Evolutionary conservation across 768 basidiomycete genomes (phyloP).

Genomic region (Pleurotus citrinopileatus): DNA sequence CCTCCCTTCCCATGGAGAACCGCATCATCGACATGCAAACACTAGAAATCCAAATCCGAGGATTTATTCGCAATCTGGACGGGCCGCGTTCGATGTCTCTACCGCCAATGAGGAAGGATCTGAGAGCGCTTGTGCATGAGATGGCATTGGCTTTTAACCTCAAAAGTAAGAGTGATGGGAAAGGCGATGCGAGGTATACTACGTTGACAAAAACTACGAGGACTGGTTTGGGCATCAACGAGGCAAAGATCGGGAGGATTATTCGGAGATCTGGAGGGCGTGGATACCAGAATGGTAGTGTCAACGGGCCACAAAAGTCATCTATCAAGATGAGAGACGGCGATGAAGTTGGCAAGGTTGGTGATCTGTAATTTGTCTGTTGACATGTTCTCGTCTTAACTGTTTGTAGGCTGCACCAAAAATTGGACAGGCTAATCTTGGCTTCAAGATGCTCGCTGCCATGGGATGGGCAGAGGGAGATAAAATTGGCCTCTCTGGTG

Average conservation of each 20-base stretch:
- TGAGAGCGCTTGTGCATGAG: slow-evolving; percentile 74
- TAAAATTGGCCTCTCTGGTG: slow-evolving; percentile 61
- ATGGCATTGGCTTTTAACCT: slow-evolving; percentile 77
- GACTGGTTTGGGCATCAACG: slow-evolving; percentile 53
- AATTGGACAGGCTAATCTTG: slow-evolving; percentile 76
- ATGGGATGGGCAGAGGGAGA: slow-evolving; percentile 94
- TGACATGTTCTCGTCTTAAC: neutral
- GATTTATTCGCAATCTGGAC: slow-evolving; percentile 60
- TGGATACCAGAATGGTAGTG: slow-evolving; percentile 25
- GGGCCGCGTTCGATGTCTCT: slow-evolving; percentile 56
- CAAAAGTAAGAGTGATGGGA: slow-evolving; percentile 75
- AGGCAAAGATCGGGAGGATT: slow-evolving; percentile 53
- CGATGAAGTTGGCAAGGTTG: slow-evolving; percentile 81
- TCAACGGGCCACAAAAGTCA: slow-evolving; percentile 22
- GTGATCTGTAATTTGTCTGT: slow-evolving; percentile 17
- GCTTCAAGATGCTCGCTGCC: slow-evolving; percentile 80
- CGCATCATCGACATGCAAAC: slow-evolving; percentile 62
- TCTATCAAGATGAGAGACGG: slow-evolving; percentile 53
- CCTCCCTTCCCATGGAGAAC: slow-evolving; percentile 40
- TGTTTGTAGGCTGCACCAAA: slow-evolving; percentile 68
- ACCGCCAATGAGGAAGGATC: slow-evolving; percentile 75
- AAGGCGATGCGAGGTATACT: slow-evolving; percentile 69
- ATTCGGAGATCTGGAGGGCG: slow-evolving; percentile 34
- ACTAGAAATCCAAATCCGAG: slow-evolving; percentile 67
- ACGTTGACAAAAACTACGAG: slow-evolving; percentile 67